Percentiles rank a stretch among this genome's conserved stretches.
Evolutionary conservation across 73 alveolate species (phyloP).

Genomic region (Paramecium caudatum): DNA sequence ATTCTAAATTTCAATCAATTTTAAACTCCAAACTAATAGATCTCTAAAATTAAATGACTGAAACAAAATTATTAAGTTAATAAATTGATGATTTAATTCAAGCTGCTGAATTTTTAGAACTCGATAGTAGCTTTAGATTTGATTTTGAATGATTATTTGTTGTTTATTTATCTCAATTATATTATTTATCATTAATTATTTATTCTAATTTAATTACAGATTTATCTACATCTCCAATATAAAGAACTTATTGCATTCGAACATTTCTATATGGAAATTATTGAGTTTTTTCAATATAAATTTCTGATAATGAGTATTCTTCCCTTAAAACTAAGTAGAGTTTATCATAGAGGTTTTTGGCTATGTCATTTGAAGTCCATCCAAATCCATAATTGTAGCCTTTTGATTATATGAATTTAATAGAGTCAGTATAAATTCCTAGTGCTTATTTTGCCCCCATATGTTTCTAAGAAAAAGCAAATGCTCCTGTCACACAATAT

Average conservation of each 20-base stretch:
- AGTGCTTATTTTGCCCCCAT: slow-evolving; percentile 37
- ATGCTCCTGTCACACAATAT: slow-evolving; percentile 31
- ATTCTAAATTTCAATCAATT: not conserved
- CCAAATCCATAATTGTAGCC: slow-evolving; percentile 40
- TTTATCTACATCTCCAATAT: slow-evolving; percentile 29
- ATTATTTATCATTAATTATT: slow-evolving; percentile 2
- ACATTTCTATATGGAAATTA: not conserved
- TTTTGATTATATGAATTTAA: slow-evolving; percentile 12
- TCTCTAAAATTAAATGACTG: slow-evolving; percentile 13
- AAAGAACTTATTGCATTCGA: not conserved
- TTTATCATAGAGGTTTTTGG: slow-evolving; percentile 32
- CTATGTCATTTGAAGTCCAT: slow-evolving; percentile 40
- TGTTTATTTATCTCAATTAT: too few relatives aligned
- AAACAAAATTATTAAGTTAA: not conserved
- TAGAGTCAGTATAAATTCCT: slow-evolving; percentile 15
- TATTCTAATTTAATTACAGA: slow-evolving; percentile 11
- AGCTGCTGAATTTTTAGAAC: slow-evolving; percentile 7
- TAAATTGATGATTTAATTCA: not conserved
- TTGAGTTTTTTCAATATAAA: not conserved
- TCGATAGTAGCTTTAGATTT: slow-evolving; percentile 7
- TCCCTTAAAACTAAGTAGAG: not conserved
- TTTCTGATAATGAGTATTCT: not conserved
- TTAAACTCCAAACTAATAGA: slow-evolving; percentile 5
- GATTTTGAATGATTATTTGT: slow-evolving; percentile 29
- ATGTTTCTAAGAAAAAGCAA: not conserved